Evolutionary conservation across 2,329 filamentous ascomycete genomes (phyloP), one percentile per base, ranked within the genome.

Genomic region (Colletotrichum spinosum): DNA sequence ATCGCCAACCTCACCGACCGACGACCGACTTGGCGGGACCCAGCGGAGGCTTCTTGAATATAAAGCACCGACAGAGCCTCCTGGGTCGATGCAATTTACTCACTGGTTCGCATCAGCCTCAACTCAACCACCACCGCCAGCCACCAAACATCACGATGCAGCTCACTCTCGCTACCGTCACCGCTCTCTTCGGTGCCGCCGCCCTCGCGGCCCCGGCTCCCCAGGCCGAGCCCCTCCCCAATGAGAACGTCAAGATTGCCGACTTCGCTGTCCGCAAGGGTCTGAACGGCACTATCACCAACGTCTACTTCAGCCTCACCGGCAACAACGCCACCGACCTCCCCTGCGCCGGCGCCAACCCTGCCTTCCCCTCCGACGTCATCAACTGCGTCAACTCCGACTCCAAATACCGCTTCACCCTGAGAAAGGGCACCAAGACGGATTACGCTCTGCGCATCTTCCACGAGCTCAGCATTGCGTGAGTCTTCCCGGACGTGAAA

Each of bases 341-440:
- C 1, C 12, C 4, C 35, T 73, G 72, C 68, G 2, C 33, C 3
- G 64, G 33, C 17, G 33, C 25, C 41, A 56, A 67, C 53, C 70
- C 68, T 4, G 63, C 1, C 11, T 60, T 72, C 38, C 73, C 72
- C 35, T 70, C 68, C 55, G 54, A 68, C 33, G 63, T 70, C 48
- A 55, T 70, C 50, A 67, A 67, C 53, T 76, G 74, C 70, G 71
- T 70, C 56, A 69, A 70, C 10, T 67, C 67, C 69, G 69, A 70
- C 9, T 67, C 67, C 68, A 69, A 70, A 65, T 76, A 76, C 70
- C 60, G 72, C 49, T 76, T 76, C 72, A 53, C 52, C 15, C 55
- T 76, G 35, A 45, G 61, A 33, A 38, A 56, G 4, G 71, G 70
- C 34, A 33, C 60, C 0, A 50, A 58, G 45, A 35, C 49, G 8